Base-by-base conservation (phyloP, 805 yeast genomes). In the Saccharomycopsis olivae region DNA sequence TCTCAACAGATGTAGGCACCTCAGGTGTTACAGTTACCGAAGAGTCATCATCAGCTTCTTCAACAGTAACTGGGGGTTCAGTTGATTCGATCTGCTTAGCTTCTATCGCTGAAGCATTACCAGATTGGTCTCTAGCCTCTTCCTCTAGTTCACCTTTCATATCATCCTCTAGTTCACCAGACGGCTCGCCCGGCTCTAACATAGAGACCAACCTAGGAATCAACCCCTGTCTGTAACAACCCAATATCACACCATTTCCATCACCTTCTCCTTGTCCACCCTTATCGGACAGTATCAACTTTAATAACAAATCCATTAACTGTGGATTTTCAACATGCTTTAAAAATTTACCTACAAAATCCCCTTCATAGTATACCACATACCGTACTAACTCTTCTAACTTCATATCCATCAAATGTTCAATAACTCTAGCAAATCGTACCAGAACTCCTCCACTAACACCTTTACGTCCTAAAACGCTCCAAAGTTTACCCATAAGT, bases 401-500 rank as follows among this genome's bases (percentile, higher is more conserved):
- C 57, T 88, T 81, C 69, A 84, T 86, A 53, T 88, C 96, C 48
- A 92, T 64, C 41, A 92, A 68, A 49, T 86, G 88, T 52, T 89
- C 96, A 47, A 83, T 84, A 47, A 88, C 83, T 58, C 85, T 88
- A 75, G 89, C 84, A 60, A 92, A 86, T n/a, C n/a, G n/a, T n/a
- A n/a, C n/a, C n/a, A n/a, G n/a, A n/a, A n/a, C n/a, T n/a, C n/a
- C n/a, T n/a, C n/a, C n/a, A 58, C 81, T 82, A 2, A 94, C 80
- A 17, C 96, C 85, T 35, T 84, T 69, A 40, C 69, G 68, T 51
- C 84, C 94, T 44, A 92, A 65, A 16, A 88, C 65, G 16, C 74
- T 60, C 98, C 98, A 92, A 35, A 92, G 60, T 52, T 70, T 73
- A 39, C 73, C 72, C 52, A 92, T 60, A 29, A 84, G 65, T 16